A percentile compares a stretch with the other conserved stretches of the same genome.
phyloP scores from a whole-genome alignment of 306 rosid species.

The Geum urbanum region DNA sequence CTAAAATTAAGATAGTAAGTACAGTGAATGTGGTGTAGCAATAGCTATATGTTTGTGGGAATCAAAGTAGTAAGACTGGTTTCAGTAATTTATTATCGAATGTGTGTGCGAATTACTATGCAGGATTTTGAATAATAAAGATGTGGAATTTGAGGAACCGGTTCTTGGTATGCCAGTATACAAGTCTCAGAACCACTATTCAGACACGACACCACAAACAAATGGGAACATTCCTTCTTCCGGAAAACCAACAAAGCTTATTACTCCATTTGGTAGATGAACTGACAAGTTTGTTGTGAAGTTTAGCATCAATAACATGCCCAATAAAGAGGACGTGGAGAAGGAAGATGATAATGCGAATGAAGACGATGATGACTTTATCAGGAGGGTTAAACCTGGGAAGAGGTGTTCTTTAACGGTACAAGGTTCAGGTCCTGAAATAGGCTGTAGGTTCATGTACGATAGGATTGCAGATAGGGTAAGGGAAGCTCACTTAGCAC shows the following conservation, averaged over 20 bases:
- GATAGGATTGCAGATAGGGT: slow-evolving; percentile 79
- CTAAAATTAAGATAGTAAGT: neutral
- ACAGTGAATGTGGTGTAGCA: neutral
- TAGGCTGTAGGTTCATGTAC: slow-evolving; percentile 79
- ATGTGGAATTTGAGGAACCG: slow-evolving; percentile 44
- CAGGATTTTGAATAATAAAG: slow-evolving; percentile 64
- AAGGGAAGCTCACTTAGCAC: slow-evolving; percentile 26
- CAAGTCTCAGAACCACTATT: slow-evolving; percentile 27
- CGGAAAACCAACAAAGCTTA: slow-evolving; percentile 50
- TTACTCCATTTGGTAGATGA: slow-evolving; percentile 74
- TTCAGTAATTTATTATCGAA: neutral
- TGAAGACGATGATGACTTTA: slow-evolving; percentile 57
- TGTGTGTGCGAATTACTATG: slow-evolving; percentile 16
- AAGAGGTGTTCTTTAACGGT: slow-evolving; percentile 60
- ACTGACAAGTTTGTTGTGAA: slow-evolving; percentile 63
- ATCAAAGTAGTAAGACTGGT: neutral
- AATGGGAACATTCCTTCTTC: slow-evolving; percentile 50
- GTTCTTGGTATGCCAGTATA: slow-evolving; percentile 59
- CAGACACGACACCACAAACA: slow-evolving; percentile 52
- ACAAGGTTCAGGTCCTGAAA: slow-evolving; percentile 61
- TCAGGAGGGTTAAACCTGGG: slow-evolving; percentile 60
- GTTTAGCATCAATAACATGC: slow-evolving; percentile 45
- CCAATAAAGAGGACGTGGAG: slow-evolving; percentile 34
- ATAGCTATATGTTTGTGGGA: neutral
- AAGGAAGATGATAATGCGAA: slow-evolving; percentile 39